phyloP scores from a whole-genome alignment of 306 rosid species.

The Inga leiocalycina region DNA sequence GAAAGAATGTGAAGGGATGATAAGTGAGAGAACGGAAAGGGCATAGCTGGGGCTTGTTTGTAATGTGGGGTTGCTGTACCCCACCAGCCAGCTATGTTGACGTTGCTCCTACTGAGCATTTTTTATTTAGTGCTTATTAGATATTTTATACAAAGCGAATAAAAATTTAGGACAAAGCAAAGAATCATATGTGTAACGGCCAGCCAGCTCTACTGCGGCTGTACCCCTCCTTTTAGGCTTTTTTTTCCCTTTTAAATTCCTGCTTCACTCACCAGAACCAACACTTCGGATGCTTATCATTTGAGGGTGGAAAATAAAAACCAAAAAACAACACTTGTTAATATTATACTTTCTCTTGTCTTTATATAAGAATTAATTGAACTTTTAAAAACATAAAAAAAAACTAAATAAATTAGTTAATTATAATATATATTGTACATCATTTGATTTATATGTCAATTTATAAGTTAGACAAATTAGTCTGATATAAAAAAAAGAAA shows the following conservation, averaged over 20 bases:
- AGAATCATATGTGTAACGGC: constrained; percentile 29
- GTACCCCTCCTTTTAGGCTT: constrained; percentile 29
- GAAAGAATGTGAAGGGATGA: constrained; percentile 8
- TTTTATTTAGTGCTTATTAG: constrained; percentile 15
- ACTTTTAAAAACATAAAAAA: too few species aligned
- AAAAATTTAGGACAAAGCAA: constrained; percentile 37
- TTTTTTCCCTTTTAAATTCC: constrained; percentile 11
- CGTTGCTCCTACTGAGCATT: constrained; percentile 63
- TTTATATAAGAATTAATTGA: too few species aligned
- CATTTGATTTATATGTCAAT: too few species aligned
- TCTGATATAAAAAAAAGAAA: too few species aligned
- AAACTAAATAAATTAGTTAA: too few species aligned
- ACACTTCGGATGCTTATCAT: constrained; percentile 44
- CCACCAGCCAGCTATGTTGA: constrained; percentile 97
- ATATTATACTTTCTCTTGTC: neutral
- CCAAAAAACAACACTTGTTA: neutral
- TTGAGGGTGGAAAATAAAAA: neutral
- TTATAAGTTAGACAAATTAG: too few species aligned
- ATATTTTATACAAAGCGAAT: constrained; percentile 22
- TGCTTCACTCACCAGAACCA: constrained; percentile 24
- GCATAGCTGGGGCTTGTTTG: constrained; percentile 52
- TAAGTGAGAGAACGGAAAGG: constrained; percentile 40
- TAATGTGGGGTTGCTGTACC: constrained; percentile 71
- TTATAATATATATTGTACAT: too few species aligned
- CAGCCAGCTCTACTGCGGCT: constrained; percentile 34